A percentile compares a stretch with the other conserved stretches of the same genome.
Evolutionary conservation across 176 grass and related monocot genomes (phyloP).

Genomic region (Carex myosuroides): DNA sequence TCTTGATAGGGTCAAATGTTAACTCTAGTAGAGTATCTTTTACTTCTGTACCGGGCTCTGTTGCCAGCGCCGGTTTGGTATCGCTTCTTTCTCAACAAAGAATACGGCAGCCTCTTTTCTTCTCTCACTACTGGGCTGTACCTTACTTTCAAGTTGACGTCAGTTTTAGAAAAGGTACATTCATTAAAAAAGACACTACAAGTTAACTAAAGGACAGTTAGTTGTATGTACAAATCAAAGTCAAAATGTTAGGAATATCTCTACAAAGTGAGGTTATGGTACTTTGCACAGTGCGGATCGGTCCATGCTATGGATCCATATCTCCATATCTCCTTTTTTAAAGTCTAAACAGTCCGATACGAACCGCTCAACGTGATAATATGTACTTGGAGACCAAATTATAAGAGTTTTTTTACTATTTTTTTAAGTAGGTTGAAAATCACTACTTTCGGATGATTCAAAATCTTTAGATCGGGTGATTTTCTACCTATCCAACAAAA

Average conservation of each 20-base stretch:
- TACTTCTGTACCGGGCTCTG: conserved; percentile 85
- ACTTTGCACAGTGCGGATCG: too few relatives aligned
- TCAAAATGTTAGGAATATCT: conserved; percentile 15
- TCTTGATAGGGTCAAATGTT: conserved; percentile 91
- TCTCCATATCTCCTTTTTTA: too few relatives aligned
- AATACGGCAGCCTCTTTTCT: conserved; percentile 97
- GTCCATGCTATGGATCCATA: too few relatives aligned
- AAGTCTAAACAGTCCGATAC: too few relatives aligned
- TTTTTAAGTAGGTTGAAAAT: too few relatives aligned
- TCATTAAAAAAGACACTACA: background rate
- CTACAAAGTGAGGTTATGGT: background rate
- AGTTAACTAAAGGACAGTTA: background rate
- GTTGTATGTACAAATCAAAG: background rate
- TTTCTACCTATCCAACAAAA: too few relatives aligned
- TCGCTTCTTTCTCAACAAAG: conserved; percentile 97
- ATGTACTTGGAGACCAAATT: too few relatives aligned
- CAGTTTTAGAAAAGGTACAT: conserved; percentile 91
- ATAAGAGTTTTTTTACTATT: too few relatives aligned
- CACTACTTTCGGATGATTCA: too few relatives aligned
- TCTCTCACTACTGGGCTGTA: conserved; percentile 90
- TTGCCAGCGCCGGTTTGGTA: conserved; percentile 98
- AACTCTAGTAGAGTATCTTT: conserved; percentile 86
- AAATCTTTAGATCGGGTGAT: too few relatives aligned
- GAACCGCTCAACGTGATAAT: too few relatives aligned
- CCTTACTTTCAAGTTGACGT: conserved; percentile 97